phyloP scores from a whole-genome alignment of 306 rosid species.

The Fragaria nilgerrensis region DNA sequence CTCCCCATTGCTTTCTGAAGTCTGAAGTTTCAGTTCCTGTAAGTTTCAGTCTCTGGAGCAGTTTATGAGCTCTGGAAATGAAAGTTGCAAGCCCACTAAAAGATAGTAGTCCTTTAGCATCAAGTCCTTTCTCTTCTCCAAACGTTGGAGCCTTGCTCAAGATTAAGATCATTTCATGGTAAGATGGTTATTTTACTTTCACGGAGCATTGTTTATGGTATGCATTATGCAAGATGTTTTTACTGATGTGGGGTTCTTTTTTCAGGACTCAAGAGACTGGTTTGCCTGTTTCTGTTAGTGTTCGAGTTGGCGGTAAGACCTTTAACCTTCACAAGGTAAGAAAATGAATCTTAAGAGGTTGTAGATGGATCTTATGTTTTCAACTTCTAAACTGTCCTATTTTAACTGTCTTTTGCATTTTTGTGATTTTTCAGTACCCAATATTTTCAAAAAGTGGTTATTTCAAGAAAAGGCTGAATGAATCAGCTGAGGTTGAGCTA shows the following conservation, averaged over 20 bases:
- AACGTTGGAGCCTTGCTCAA: conserved; percentile 78
- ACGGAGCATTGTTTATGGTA: neutral
- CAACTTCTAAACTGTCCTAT: neutral
- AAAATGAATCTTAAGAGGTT: neutral
- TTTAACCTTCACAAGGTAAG: conserved; percentile 76
- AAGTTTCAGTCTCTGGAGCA: conserved; percentile 14
- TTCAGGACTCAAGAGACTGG: conserved; percentile 91
- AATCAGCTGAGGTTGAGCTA: conserved; percentile 59
- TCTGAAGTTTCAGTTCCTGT: conserved; percentile 23
- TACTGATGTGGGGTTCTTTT: conserved; percentile 19
- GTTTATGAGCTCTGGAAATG: conserved; percentile 44
- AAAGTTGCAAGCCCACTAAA: conserved; percentile 48
- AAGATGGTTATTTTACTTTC: conserved; percentile 4
- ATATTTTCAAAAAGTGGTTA: conserved; percentile 77
- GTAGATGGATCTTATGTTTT: neutral
- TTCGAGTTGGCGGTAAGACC: conserved; percentile 53
- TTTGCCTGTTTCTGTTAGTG: conserved; percentile 63
- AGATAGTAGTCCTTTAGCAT: conserved; percentile 38
- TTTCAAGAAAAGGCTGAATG: conserved; percentile 54
- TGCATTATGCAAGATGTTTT: neutral
- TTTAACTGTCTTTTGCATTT: neutral
- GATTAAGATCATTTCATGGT: conserved; percentile 86
- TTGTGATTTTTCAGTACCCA: conserved; percentile 49
- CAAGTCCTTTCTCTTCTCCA: conserved; percentile 81
- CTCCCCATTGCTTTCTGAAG: conserved; percentile 20